Evolutionary conservation across 176 grass and related monocot species (phyloP).

Genomic region (Typha latifolia): DNA sequence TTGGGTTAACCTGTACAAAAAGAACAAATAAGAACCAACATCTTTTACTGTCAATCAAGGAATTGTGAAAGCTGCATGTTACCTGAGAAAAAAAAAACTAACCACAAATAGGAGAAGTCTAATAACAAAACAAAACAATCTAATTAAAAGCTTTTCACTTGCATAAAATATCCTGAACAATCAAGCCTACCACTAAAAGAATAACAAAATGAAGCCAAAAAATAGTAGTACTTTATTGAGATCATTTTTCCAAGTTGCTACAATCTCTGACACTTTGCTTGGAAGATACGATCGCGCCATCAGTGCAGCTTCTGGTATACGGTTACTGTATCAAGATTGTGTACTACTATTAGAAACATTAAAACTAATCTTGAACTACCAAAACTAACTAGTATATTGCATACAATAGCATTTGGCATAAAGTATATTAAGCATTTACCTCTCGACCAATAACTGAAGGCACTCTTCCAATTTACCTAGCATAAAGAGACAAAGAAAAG

Average conservation of each 20-base stretch:
- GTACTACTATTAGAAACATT: background rate
- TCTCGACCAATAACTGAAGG: conserved; percentile 84
- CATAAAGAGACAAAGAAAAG: conserved; percentile 93
- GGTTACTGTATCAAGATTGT: conserved; percentile 49
- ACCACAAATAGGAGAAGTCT: background rate
- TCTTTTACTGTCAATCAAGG: background rate
- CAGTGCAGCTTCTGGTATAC: conserved; percentile 93
- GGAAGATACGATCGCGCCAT: conserved; percentile 95
- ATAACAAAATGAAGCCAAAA: background rate
- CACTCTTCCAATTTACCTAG: conserved; percentile 93
- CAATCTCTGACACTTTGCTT: conserved; percentile 89
- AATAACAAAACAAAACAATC: no score
- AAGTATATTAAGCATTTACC: conserved; percentile 27
- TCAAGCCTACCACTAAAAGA: background rate
- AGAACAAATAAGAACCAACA: conserved; percentile 6
- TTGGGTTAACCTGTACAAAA: conserved; percentile 59
- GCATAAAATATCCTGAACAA: background rate
- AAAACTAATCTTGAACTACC: background rate
- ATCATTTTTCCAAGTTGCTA: conserved; percentile 82
- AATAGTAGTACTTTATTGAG: conserved; percentile 66
- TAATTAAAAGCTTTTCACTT: background rate
- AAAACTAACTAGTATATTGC: background rate
- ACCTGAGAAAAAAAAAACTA: background rate
- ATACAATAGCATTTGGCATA: background rate
- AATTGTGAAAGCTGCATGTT: no score